A percentile compares a stretch with the other conserved stretches of the same genome.
phyloP scores from a whole-genome alignment of 2,329 filamentous ascomycete genomes.

The Fusarium anguioides region DNA sequence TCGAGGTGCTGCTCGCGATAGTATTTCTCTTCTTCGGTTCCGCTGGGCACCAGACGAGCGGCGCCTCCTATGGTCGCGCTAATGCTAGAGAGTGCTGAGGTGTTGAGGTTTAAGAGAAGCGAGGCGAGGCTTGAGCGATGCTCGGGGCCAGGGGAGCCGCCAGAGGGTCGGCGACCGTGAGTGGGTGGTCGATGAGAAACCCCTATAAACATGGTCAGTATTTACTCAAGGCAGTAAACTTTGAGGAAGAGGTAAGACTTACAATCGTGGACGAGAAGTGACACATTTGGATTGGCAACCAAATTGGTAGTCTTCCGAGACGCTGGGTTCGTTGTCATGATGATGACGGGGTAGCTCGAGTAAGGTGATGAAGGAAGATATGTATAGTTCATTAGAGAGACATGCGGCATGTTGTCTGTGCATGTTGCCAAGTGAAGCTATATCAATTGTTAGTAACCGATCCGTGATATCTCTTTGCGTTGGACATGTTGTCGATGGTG shows the following conservation, averaged over 20 bases:
- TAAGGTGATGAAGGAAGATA: slow-evolving; percentile 85
- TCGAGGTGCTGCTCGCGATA: slow-evolving; percentile 86
- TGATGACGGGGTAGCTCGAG: slow-evolving; percentile 80
- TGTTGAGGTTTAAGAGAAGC: slow-evolving; percentile 91
- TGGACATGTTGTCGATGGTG: slow-evolving; percentile 22
- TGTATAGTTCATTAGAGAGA: slow-evolving; percentile 99
- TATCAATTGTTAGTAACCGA: slow-evolving; percentile 16
- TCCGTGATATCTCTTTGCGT: background rate
- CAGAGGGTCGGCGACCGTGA: slow-evolving; percentile 67
- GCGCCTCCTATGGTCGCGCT: slow-evolving; percentile 93
- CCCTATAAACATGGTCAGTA: slow-evolving; percentile 60
- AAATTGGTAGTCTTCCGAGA: slow-evolving; percentile 87
- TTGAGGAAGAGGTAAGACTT: slow-evolving; percentile 32
- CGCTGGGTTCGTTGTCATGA: slow-evolving; percentile 89
- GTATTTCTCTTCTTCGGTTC: slow-evolving; percentile 85
- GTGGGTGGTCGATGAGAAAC: slow-evolving; percentile 91
- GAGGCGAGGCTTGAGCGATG: slow-evolving; percentile 80
- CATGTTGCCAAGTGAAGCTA: slow-evolving; percentile 97
- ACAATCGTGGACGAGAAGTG: slow-evolving; percentile 95
- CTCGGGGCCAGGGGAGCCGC: slow-evolving; percentile 72
- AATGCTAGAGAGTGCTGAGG: slow-evolving; percentile 86
- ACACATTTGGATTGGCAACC: slow-evolving; percentile 84
- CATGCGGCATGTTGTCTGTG: slow-evolving; percentile 83
- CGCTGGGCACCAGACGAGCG: slow-evolving; percentile 77
- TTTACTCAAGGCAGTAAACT: background rate